Evolutionary conservation across 1,284 basidiomycete genomes (phyloP).

Genomic region (Thecaphora frezii): DNA sequence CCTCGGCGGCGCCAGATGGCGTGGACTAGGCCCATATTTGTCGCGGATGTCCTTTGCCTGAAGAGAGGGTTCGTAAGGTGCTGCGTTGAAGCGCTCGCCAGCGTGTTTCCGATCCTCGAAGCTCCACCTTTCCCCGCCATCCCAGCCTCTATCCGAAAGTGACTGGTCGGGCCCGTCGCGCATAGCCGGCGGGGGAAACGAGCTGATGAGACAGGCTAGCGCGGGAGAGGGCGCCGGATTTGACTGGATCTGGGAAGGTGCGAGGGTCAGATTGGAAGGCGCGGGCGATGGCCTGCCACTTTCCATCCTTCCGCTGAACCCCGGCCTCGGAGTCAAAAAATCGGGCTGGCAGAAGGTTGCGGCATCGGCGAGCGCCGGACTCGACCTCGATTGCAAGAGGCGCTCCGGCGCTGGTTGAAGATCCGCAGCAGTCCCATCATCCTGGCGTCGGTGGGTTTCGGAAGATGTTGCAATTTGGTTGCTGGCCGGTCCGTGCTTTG

Average conservation of each 20-base stretch:
- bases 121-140: slow-evolving; percentile 21
- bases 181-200: slow-evolving; percentile 18
- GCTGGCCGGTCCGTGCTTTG: no score
- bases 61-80: background rate
- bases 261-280: background rate
- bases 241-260: background rate
- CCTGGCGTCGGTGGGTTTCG: no score
- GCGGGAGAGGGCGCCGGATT: slow-evolving; percentile 15
- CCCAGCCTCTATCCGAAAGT: slow-evolving; percentile 22
- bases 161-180: slow-evolving; percentile 4
- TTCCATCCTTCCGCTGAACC: background rate
- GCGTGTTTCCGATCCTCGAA: slow-evolving; percentile 3
- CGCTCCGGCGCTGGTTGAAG: no score
- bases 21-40: no score
- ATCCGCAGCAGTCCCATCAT: no score
- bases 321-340: background rate
- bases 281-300: background rate
- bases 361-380: no score
- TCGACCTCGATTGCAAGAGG: no score
- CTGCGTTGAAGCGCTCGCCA: background rate
- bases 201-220: slow-evolving; percentile 27
- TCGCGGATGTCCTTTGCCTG: no score
- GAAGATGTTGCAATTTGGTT: no score
- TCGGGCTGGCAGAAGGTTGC: no score
- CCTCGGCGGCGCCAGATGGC: no score